Conservation (phyloP, 208 protist species). For the Naegleria fowleri region DNA sequence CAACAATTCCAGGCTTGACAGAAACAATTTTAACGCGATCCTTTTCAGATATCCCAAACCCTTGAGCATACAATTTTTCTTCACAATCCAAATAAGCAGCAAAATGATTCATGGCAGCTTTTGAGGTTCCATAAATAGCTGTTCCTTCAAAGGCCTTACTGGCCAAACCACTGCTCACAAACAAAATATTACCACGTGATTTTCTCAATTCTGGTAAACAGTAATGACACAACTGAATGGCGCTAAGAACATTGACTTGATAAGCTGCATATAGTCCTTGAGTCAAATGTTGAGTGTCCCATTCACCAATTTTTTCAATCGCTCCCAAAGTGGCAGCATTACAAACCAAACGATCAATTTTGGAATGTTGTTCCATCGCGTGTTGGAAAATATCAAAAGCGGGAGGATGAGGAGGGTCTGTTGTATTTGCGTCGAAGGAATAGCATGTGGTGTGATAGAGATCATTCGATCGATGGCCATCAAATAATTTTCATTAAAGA, state of each 20-base stretch:
- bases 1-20: background rate
- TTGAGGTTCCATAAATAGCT: background rate
- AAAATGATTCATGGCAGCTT: constrained; percentile 8
- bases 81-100: background rate
- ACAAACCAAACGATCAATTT: background rate
- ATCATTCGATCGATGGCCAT: too few species aligned
- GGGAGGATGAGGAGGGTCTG: background rate
- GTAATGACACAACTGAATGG: background rate
- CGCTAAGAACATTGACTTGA: background rate
- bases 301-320: background rate
- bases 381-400: background rate
- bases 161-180: background rate
- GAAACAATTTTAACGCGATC: background rate
- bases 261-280: background rate
- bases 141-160: background rate
- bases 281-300: background rate
- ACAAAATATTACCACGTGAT: background rate
- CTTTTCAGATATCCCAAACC: too few species aligned
- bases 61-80: background rate
- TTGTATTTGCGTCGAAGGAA: too few species aligned
- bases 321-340: background rate
- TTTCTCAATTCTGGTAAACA: background rate
- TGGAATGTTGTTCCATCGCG: background rate
- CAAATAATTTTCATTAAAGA: too few species aligned
- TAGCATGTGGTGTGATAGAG: too few species aligned